A percentile compares a stretch with the other conserved stretches of the same genome.
Conservation (phyloP, 768 basidiomycete genomes). For the Omphalotus guepiniiformis region DNA sequence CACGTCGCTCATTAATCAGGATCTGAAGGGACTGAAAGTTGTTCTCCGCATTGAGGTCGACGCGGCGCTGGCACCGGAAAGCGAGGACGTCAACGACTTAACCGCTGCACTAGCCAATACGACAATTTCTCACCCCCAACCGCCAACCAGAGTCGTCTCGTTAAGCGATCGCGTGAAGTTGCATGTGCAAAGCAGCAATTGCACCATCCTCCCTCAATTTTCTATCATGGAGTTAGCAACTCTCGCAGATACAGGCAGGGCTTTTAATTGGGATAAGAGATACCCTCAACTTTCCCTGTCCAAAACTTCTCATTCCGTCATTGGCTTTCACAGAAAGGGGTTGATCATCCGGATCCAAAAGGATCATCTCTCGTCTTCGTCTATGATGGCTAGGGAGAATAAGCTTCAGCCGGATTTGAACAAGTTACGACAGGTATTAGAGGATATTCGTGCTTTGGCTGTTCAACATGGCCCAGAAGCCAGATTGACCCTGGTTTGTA, state of each 20-base stretch:
- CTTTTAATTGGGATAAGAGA: slow-evolving; percentile 37
- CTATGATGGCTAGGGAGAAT: slow-evolving; percentile 16
- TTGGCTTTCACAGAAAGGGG: slow-evolving; percentile 38
- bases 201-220: slow-evolving; percentile 28
- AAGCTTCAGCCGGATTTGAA: slow-evolving; percentile 10
- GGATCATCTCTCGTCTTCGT: slow-evolving; percentile 20
- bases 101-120: slow-evolving; percentile 14
- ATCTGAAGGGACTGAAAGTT: slow-evolving; percentile 35
- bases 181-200: slow-evolving; percentile 19
- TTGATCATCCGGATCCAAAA: slow-evolving; percentile 28
- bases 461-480: no score
- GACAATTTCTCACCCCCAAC: not conserved
- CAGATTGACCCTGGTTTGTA: no score
- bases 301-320: slow-evolving; percentile 36
- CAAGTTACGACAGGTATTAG: slow-evolving; percentile 23
- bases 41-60: slow-evolving; percentile 38
- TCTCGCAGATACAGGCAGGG: slow-evolving; percentile 12
- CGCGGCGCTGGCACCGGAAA: slow-evolving; percentile 13
- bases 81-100: slow-evolving; percentile 16
- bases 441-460: no score
- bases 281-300: slow-evolving; percentile 49
- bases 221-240: slow-evolving; percentile 32
- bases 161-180: slow-evolving; percentile 17
- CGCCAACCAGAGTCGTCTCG: not conserved
- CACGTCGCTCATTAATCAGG: slow-evolving; percentile 21